Evolutionary conservation across 2,329 filamentous ascomycete genomes (phyloP), one percentile per base, ranked within the genome.

Genomic region (Sporothrix inflata): DNA sequence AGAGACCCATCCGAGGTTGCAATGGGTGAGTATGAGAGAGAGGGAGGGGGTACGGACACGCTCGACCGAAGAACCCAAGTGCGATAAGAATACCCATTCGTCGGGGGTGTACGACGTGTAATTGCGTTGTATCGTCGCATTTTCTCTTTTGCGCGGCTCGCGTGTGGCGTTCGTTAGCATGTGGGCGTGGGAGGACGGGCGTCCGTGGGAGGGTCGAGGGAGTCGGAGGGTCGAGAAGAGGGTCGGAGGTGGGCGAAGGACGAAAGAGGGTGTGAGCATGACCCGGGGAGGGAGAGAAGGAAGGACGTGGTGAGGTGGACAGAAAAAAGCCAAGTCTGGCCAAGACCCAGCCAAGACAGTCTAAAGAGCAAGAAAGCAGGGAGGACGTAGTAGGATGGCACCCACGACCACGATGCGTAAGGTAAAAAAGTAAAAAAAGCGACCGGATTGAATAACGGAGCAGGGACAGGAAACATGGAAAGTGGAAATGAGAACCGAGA

Each of bases 321-420:
- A 30, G 24, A 30, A 30, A 30, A 67, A 24, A 45, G 63, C 63
- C 63, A 67, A 67, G 63, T 34, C 24, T 47, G 16, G 63, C 42
- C 24, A 67, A 67, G 63, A n/a, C 24, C 55, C 4, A n/a, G 40
- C 38, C 63, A 67, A 67, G 63, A 67, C 63, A 67, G 63, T 34
- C 45, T 38, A 19, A 47, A 68, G n/a, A 57, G 3, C 2, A 45
- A 47, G 14, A 45, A 61, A 21, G 6, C n/a, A 42, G n/a, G 60
- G n/a, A 42, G 19, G 14, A 40, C 21, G 60, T 27, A 11, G 38
- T 16, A 16, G 38, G 60, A 63, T 63, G 60, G 60, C 38, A 49
- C 14, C 53, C 53, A 63, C 38, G 21, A 24, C 38, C n/a, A 45
- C 3, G 57, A 42, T 61, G 57, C 19, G 34, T 12, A 14, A 45